A percentile compares a stretch with the other conserved stretches of the same genome.
Evolutionary conservation across 1,284 basidiomycete species (phyloP).

Genomic region (Ceratorhiza oryzae-sativae): DNA sequence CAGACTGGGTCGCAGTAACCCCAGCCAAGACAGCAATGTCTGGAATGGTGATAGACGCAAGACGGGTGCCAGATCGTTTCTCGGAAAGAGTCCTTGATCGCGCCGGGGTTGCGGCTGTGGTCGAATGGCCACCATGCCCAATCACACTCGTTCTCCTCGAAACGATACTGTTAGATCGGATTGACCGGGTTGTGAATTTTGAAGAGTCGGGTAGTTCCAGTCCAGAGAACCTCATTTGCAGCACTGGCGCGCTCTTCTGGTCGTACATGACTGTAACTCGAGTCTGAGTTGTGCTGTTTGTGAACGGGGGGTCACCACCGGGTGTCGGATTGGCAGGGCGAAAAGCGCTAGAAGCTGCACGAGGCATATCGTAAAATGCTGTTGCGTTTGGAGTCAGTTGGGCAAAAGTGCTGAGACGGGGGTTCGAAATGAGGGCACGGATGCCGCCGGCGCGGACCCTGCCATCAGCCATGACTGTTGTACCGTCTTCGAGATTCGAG

Average conservation of each 20-base stretch:
- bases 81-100: constrained; percentile 18
- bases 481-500: constrained; percentile 16
- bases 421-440: constrained; percentile 38
- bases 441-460: constrained; percentile 7
- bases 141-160: neutral
- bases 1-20: constrained; percentile 12
- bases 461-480: neutral
- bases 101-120: neutral
- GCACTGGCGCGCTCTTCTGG: constrained; percentile 19
- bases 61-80: constrained; percentile 17
- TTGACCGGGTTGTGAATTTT: neutral
- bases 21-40: constrained; percentile 5
- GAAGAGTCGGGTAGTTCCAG: constrained; percentile 27
- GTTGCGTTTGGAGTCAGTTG: constrained; percentile 40
- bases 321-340: neutral
- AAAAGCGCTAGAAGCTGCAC: neutral
- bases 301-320: neutral
- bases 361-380: constrained; percentile 31
- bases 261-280: constrained; percentile 34
- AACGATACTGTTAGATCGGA: neutral
- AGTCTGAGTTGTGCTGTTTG: neutral
- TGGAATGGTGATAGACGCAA: constrained; percentile 19
- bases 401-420: constrained; percentile 41
- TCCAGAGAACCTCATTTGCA: constrained; percentile 36
- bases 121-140: constrained; percentile 28